These are phyloP conservation scores for Colletotrichum echinochloae DNA, from an alignment of 2,329 filamentous ascomycete genomes.

Conservation along the genomic window DNA sequence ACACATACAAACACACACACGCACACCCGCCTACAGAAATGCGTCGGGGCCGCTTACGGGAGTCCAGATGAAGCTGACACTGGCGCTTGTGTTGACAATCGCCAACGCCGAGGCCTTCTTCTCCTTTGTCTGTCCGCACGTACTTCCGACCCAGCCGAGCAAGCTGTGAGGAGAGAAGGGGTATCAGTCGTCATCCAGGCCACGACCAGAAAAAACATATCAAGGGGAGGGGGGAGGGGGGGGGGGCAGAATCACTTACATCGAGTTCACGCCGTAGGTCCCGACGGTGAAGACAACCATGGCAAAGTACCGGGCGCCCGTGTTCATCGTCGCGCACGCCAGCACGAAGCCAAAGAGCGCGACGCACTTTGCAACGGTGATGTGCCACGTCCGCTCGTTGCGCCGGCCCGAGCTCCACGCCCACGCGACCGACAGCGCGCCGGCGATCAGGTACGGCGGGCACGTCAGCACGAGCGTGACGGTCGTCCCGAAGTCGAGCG, in stretches of 20 bases:
- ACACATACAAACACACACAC: too few species aligned
- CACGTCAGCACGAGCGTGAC: conserved; percentile 59
- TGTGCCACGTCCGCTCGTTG: conserved; percentile 62
- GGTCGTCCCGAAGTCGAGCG: conserved; percentile 54
- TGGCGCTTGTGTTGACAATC: conserved; percentile 45
- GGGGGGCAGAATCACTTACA: conserved; percentile 45
- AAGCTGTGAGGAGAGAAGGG: neutral
- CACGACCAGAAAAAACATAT: neutral
- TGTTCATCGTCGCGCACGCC: conserved; percentile 48
- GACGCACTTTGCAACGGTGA: conserved; percentile 54
- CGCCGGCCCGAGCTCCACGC: conserved; percentile 50
- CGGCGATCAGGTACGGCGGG: conserved; percentile 57
- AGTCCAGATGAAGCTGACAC: conserved; percentile 42
- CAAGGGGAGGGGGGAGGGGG: too few species aligned
- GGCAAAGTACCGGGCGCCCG: conserved; percentile 46
- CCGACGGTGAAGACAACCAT: conserved; percentile 48
- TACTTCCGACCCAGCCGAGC: conserved; percentile 48
- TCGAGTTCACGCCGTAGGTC: conserved; percentile 50
- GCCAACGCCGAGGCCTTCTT: conserved; percentile 53
- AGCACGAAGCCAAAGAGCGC: conserved; percentile 48
- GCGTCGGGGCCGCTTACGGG: conserved; percentile 11
- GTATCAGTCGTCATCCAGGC: neutral
- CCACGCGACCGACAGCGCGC: conserved; percentile 52
- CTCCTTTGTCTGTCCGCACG: conserved; percentile 54
- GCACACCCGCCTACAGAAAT: too few species aligned